These are phyloP conservation scores for Furcasterigmium sp. DNA, from an alignment of 2,329 filamentous ascomycete species.

Conservation along the genomic window DNA sequence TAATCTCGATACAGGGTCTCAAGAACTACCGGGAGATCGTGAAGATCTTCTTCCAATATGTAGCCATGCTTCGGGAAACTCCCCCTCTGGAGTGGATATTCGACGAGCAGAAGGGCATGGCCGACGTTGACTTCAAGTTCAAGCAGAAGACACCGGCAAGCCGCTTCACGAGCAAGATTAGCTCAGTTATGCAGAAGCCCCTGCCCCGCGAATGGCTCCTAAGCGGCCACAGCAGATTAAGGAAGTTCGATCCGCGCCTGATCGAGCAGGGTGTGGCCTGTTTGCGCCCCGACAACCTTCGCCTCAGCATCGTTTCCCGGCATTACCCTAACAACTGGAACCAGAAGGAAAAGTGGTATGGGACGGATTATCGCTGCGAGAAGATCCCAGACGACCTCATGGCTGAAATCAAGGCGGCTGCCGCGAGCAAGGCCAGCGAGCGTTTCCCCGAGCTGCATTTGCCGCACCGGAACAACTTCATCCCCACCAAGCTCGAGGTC, in stretches of 20 bases:
- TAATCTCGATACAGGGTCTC: conserved; percentile 43
- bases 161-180: conserved; percentile 80
- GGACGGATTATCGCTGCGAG: conserved; percentile 84
- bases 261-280: conserved; percentile 71
- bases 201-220: conserved; percentile 82
- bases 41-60: conserved; percentile 85
- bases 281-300: conserved; percentile 83
- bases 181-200: conserved; percentile 86
- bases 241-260: conserved; percentile 72
- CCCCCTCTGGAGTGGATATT: conserved; percentile 90
- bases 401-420: conserved; percentile 61
- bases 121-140: conserved; percentile 92
- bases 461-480: conserved; percentile 92
- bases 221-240: conserved; percentile 70
- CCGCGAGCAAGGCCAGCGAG: conserved; percentile 48
- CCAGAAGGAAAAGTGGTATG: conserved; percentile 93
- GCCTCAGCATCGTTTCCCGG: conserved; percentile 76
- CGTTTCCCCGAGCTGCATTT: conserved; percentile 72
- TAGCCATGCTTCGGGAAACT: conserved; percentile 75
- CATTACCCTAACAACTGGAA: conserved; percentile 81
- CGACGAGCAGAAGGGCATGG: conserved; percentile 82
- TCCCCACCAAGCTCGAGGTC: conserved; percentile 87
- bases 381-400: conserved; percentile 74
- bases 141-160: conserved; percentile 88
- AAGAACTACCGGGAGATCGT: conserved; percentile 77